phyloP scores from a whole-genome alignment of 176 grass and related monocot genomes.

The Coix lacrymajobi region DNA sequence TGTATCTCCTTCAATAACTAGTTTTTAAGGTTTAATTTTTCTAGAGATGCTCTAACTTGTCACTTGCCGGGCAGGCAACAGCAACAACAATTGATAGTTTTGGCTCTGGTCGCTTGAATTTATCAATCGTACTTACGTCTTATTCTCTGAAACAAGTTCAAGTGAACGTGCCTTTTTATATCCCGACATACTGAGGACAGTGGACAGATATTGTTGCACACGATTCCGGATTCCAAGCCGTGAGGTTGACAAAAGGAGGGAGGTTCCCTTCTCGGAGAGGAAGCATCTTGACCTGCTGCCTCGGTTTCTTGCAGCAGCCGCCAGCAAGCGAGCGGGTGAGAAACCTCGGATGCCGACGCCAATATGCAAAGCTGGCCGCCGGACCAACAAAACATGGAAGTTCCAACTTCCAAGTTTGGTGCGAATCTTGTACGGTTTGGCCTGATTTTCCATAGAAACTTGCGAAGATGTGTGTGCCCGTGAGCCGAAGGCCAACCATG shows the following conservation, averaged over 20 bases:
- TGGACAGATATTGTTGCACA: background rate
- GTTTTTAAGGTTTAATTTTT: too few species aligned
- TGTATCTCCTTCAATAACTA: too few species aligned
- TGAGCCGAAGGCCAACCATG: background rate
- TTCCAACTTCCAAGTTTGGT: background rate
- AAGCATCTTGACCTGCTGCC: background rate
- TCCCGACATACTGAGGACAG: background rate
- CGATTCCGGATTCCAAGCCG: background rate
- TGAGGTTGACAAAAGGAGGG: constrained; percentile 2
- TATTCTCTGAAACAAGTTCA: too few species aligned
- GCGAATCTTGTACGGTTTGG: background rate
- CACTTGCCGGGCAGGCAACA: background rate
- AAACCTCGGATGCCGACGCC: background rate
- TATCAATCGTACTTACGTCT: too few species aligned
- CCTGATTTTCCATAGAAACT: background rate
- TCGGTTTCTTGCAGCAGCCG: background rate
- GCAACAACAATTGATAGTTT: too few species aligned
- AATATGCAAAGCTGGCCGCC: background rate
- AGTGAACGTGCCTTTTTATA: too few species aligned
- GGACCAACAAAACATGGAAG: too few species aligned
- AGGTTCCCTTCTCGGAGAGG: background rate
- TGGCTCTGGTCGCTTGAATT: too few species aligned
- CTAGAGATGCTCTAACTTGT: background rate
- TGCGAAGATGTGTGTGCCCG: background rate
- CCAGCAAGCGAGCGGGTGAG: background rate